These are phyloP conservation scores for Aspergillus ochraceoroseus DNA, from an alignment of 2,329 filamentous ascomycete species.

Conservation along the genomic window DNA sequence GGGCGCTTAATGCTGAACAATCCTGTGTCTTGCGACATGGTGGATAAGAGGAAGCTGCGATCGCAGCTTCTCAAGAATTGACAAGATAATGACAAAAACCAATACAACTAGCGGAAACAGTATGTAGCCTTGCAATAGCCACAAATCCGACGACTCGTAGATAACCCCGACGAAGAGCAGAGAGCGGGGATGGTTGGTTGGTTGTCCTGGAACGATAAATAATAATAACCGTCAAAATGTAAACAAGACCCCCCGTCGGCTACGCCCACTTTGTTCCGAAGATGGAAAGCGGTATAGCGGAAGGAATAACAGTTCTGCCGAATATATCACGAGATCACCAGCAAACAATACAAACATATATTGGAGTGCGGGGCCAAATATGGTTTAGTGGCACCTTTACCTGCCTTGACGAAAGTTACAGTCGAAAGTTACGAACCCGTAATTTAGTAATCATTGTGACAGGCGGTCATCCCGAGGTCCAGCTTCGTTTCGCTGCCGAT, in stretches of 20 bases:
- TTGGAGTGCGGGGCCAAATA: too few species aligned
- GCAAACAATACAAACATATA: too few species aligned
- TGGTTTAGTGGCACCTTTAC: too few species aligned
- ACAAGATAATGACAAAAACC: slow-evolving; percentile 2
- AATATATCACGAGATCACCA: slow-evolving; percentile 9
- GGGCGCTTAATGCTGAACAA: slow-evolving; percentile 88
- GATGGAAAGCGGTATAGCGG: slow-evolving; percentile 29
- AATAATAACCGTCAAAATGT: slow-evolving; percentile 20
- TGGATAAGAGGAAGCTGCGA: slow-evolving; percentile 33
- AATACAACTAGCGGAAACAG: too few species aligned
- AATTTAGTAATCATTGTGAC: slow-evolving; percentile 8
- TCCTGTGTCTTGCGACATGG: slow-evolving; percentile 81
- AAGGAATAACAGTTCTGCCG: slow-evolving; percentile 23
- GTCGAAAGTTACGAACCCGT: slow-evolving; percentile 13
- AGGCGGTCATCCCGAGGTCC: slow-evolving; percentile 37
- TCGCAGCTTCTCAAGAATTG: slow-evolving; percentile 19
- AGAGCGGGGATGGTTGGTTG: neutral
- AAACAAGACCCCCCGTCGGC: slow-evolving; percentile 34
- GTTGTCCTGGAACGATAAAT: slow-evolving; percentile 13
- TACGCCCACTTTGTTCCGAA: slow-evolving; percentile 16
- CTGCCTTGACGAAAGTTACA: too few species aligned
- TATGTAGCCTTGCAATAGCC: too few species aligned
- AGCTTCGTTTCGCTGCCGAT: slow-evolving; percentile 19
- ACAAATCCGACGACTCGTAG: too few species aligned
- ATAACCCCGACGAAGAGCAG: too few species aligned